Conservation (phyloP, 2,329 filamentous ascomycete genomes). For the Colletotrichum simmondsii region DNA sequence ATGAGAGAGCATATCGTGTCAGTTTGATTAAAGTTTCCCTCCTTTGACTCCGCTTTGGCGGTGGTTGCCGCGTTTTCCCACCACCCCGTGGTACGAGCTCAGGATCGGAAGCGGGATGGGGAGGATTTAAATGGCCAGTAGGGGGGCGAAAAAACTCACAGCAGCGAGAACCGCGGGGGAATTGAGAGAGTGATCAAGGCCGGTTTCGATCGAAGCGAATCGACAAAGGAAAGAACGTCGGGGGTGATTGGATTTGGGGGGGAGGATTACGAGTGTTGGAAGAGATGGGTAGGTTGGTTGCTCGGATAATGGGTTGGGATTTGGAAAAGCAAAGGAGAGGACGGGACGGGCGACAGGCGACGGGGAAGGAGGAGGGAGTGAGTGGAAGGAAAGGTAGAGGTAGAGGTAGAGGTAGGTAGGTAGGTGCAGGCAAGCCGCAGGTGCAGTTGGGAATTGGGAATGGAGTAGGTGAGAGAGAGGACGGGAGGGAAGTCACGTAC, state of each 20-base stretch:
- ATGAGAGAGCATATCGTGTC: conserved; percentile 34
- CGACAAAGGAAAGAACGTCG: conserved; percentile 38
- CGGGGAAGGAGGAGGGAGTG: conserved; percentile 20
- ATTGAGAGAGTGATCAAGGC: conserved; percentile 28
- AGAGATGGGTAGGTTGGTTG: conserved; percentile 27
- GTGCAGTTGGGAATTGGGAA: conserved; percentile 1
- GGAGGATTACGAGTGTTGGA: conserved; percentile 29
- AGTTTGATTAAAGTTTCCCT: conserved; percentile 36
- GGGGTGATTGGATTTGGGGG: conserved; percentile 27
- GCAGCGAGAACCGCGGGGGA: conserved; percentile 17
- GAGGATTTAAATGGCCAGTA: conserved; percentile 24
- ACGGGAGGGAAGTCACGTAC: background rate
- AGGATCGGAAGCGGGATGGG: conserved; percentile 20
- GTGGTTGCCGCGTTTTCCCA: conserved; percentile 32
- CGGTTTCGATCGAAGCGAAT: conserved; percentile 36
- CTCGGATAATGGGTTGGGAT: conserved; percentile 34
- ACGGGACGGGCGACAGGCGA: conserved; percentile 26
- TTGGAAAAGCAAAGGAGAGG: conserved; percentile 36
- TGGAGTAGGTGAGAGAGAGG: background rate
- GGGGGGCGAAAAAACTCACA: conserved; percentile 30
- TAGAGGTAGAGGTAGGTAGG: no score
- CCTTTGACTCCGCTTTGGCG: conserved; percentile 35
- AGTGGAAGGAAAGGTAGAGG: background rate
- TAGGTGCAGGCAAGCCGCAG: conserved; percentile 8
- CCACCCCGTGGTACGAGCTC: conserved; percentile 31